Conservation (phyloP, 202 grass and related monocot genomes). For the Schoenoplectus triqueter region DNA sequence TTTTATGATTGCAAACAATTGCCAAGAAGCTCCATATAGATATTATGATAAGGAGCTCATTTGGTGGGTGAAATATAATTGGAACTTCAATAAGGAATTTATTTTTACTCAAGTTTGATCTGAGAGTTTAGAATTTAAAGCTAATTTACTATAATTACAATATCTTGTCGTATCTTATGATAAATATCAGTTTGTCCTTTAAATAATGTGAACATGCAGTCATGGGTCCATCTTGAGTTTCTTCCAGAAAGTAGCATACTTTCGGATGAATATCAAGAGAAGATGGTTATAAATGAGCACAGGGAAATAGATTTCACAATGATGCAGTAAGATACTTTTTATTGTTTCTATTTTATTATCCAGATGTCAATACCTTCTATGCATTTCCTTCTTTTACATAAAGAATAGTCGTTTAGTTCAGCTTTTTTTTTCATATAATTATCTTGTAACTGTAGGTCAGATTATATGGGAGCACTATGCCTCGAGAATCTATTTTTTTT, state of each 20-base stretch:
- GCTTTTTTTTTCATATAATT: conserved; percentile 1
- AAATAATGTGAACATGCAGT: conserved; percentile 22
- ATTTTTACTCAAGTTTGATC: neutral
- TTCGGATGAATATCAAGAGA: conserved; percentile 27
- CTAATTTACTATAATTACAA: neutral
- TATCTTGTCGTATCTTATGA: conserved; percentile 1
- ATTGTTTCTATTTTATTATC: neutral
- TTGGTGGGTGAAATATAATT: conserved; percentile 9
- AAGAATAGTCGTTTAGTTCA: neutral
- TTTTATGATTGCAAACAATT: neutral
- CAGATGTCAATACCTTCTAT: neutral
- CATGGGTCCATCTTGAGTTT: conserved; percentile 33
- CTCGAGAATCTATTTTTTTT: neutral
- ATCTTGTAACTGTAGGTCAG: conserved; percentile 16
- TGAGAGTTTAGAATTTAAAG: conserved; percentile 1
- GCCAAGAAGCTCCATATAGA: neutral
- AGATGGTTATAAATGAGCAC: conserved; percentile 31
- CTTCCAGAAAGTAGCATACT: conserved; percentile 25
- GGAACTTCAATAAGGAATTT: conserved; percentile 3
- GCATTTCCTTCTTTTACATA: neutral
- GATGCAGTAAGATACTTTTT: conserved; percentile 27
- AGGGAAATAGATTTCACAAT: conserved; percentile 30
- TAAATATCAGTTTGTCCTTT: conserved; percentile 1
- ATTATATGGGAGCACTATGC: conserved; percentile 38
- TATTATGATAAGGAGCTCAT: neutral